A percentile compares a stretch with the other conserved stretches of the same genome.
phyloP scores from a whole-genome alignment of 2,329 filamentous ascomycete species.

The Ceratocystis huliohia region DNA sequence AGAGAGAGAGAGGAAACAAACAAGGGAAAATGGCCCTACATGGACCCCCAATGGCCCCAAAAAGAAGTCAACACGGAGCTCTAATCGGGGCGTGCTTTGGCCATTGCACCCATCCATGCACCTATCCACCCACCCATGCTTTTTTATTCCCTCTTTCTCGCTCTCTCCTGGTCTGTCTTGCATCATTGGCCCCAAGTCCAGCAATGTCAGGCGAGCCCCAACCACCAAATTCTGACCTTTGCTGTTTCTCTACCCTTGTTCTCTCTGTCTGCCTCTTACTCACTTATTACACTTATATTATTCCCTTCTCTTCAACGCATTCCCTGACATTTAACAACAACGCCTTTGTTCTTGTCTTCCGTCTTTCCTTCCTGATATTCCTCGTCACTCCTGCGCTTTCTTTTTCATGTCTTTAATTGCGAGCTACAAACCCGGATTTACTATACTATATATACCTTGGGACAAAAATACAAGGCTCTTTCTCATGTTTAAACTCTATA shows the following conservation, averaged over 20 bases:
- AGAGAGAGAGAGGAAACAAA: background rate
- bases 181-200: background rate
- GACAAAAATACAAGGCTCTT: background rate
- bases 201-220: background rate
- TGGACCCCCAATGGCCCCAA: background rate
- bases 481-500: background rate
- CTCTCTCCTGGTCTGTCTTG: background rate
- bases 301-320: background rate
- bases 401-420: slow-evolving; percentile 4
- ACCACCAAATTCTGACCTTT: background rate
- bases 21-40: background rate
- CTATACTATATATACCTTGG: background rate
- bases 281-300: background rate
- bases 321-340: background rate
- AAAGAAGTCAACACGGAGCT: background rate
- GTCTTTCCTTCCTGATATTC: background rate
- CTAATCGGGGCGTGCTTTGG: slow-evolving; percentile 7
- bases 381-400: background rate
- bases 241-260: background rate
- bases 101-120: background rate
- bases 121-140: background rate
- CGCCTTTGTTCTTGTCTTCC: background rate
- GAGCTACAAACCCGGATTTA: background rate
- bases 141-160: background rate
- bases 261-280: background rate